These are phyloP conservation scores for Geotrichum europaeum DNA, from an alignment of 1,139 yeast genomes.

Conservation along the genomic window DNA sequence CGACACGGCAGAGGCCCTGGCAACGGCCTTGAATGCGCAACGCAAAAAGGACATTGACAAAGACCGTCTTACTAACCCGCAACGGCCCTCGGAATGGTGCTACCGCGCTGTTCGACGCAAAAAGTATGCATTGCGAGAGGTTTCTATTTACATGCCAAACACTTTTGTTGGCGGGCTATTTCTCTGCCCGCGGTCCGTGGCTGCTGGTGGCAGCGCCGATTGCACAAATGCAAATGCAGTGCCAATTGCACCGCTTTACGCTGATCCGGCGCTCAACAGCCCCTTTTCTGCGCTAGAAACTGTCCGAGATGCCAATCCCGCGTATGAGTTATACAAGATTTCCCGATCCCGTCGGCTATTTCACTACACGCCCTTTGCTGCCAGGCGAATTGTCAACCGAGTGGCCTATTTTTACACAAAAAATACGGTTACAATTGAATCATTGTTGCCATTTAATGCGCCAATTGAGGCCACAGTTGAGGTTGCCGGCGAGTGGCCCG, in stretches of 20 bases:
- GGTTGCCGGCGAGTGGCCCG: slow-evolving; percentile 29
- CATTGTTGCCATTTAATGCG: slow-evolving; percentile 15
- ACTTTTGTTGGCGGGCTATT: slow-evolving; percentile 64
- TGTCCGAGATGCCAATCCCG: slow-evolving; percentile 1
- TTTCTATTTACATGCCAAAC: slow-evolving; percentile 51
- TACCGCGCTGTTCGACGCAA: slow-evolving; percentile 60
- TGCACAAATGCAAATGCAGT: slow-evolving; percentile 33
- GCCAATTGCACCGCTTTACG: slow-evolving; percentile 55
- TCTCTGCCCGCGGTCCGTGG: slow-evolving; percentile 39
- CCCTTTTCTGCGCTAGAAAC: slow-evolving; percentile 28
- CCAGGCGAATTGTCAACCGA: slow-evolving; percentile 38
- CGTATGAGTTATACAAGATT: neutral
- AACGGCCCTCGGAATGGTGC: slow-evolving; percentile 35
- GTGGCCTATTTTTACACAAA: slow-evolving; percentile 59
- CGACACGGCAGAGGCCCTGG: neutral
- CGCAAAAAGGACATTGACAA: neutral
- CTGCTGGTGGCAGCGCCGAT: slow-evolving; percentile 24
- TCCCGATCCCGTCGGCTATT: neutral
- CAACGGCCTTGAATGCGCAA: neutral
- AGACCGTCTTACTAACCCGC: neutral
- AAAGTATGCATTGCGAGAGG: slow-evolving; percentile 47
- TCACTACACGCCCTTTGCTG: slow-evolving; percentile 1
- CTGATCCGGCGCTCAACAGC: slow-evolving; percentile 40
- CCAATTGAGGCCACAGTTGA: slow-evolving; percentile 41
- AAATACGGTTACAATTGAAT: slow-evolving; percentile 19